Percentiles rank a stretch among this genome's conserved stretches.
These are phyloP conservation scores for Exserohilum turcica DNA, from an alignment of 2,329 filamentous ascomycete species.

Conservation along the genomic window DNA sequence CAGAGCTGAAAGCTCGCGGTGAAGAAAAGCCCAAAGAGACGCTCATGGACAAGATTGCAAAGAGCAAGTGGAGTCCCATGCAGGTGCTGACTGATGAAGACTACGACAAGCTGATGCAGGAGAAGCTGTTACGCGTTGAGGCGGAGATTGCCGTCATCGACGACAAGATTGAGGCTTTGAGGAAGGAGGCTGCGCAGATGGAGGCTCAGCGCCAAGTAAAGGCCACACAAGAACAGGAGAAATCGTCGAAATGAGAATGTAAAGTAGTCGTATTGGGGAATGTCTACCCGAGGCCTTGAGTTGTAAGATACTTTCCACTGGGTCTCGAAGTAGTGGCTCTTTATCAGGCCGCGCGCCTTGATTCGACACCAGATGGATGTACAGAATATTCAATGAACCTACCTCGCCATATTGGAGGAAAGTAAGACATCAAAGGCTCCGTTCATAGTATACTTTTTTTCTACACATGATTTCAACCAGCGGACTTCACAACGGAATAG, in stretches of 20 bases:
- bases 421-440: no score
- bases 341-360: no score
- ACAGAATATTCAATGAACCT: no score
- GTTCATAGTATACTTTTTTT: no score
- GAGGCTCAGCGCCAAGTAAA: slow-evolving; percentile 20
- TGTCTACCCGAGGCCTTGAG: no score
- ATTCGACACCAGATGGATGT: no score
- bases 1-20: slow-evolving; percentile 26
- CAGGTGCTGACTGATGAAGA: slow-evolving; percentile 72
- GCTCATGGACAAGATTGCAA: slow-evolving; percentile 57
- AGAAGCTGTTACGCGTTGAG: slow-evolving; percentile 73
- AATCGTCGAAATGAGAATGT: neutral
- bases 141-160: slow-evolving; percentile 79
- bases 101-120: slow-evolving; percentile 71
- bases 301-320: neutral
- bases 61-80: slow-evolving; percentile 73
- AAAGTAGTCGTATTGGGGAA: no score
- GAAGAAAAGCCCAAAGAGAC: slow-evolving; percentile 46
- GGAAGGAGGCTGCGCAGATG: slow-evolving; percentile 29
- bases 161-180: slow-evolving; percentile 68
- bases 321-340: no score
- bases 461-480: no score
- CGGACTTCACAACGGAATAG: no score
- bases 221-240: slow-evolving; percentile 7
- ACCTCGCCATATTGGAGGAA: no score